Evolutionary conservation across 495 filamentous ascomycete genomes (phyloP).

Genomic region (Penicillium desertorum): DNA sequence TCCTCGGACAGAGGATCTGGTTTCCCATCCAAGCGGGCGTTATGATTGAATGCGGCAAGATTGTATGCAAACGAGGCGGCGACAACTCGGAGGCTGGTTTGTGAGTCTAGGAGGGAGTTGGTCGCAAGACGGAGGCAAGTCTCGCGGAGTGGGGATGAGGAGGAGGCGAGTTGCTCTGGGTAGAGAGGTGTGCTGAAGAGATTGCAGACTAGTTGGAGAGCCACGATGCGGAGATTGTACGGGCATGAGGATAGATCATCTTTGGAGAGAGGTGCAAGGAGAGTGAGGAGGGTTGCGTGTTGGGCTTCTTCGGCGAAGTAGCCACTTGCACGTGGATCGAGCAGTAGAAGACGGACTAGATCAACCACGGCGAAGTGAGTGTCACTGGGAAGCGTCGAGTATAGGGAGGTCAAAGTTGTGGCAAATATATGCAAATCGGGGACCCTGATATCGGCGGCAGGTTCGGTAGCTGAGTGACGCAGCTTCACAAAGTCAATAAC

Average conservation of each 20-base stretch:
- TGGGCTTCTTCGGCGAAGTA: conserved; percentile 76
- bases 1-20: conserved; percentile 62
- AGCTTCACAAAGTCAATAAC: conserved; percentile 65
- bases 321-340: conserved; percentile 81
- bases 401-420: conserved; percentile 31
- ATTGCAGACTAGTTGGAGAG: conserved; percentile 64
- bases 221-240: conserved; percentile 80
- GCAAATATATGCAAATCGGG: conserved; percentile 51
- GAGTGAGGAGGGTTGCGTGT: conserved; percentile 60
- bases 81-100: conserved; percentile 62
- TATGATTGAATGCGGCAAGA: conserved; percentile 67
- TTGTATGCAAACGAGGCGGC: conserved; percentile 85
- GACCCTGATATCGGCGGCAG: conserved; percentile 49
- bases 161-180: conserved; percentile 39
- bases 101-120: conserved; percentile 54
- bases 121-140: conserved; percentile 48
- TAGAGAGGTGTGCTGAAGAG: conserved; percentile 58
- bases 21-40: conserved; percentile 55
- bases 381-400: conserved; percentile 32
- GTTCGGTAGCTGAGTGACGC: conserved; percentile 21
- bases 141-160: conserved; percentile 35
- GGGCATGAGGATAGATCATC: conserved; percentile 55
- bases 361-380: conserved; percentile 79
- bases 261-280: conserved; percentile 57
- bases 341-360: conserved; percentile 71